Evolutionary conservation across 129 eudicot species (phyloP), one percentile per base, ranked within the genome.

Genomic region (Escallonia rubra): DNA sequence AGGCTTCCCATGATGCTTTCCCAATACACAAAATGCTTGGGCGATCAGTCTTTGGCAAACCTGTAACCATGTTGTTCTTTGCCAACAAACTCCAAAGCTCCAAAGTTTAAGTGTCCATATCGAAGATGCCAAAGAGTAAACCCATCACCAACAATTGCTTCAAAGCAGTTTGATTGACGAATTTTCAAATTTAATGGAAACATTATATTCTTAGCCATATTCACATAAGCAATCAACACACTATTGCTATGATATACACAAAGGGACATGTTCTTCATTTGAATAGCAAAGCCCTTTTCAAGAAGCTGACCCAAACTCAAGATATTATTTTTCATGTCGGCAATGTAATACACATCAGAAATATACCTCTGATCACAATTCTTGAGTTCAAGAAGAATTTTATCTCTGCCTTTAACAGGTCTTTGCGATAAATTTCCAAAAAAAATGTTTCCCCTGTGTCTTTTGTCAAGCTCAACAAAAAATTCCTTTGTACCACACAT

Each of bases 161-260:
- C 34, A 23, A 23, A 23, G 34, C 34, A 67, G 7, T 16, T 44
- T 38, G 61, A 6, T 4, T 52, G 4, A 4, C 1, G 1, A 9
- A 0, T 11, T 3, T 9, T 9, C 57, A 52, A 52, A 3, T 7
- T 7, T 11, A 52, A 52, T 3, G 47, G 5, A 42, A 67, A 67
- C 61, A n/a, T 67, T 10, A 61, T 40, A 49, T 67, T 67, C 14
- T 34, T 8, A 52, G 58, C 54, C 71, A 67, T 67, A 5, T 2
- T 6, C 2, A 55, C 3, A 5, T 3, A 0, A 3, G 14, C 15
- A 12, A 64, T 44, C 23, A 64, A 1, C 0, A 57, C 69, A 2
- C 47, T 8, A 1, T 15, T 38, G 2, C 53, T 63, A 51, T 67
- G 72, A 67, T 54, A 67, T 5, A 67, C 8, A 7, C 1, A n/a